A percentile compares a stretch with the other conserved stretches of the same genome.
Conservation (phyloP, 1,284 basidiomycete species). For the Rhodofomes roseus region DNA sequence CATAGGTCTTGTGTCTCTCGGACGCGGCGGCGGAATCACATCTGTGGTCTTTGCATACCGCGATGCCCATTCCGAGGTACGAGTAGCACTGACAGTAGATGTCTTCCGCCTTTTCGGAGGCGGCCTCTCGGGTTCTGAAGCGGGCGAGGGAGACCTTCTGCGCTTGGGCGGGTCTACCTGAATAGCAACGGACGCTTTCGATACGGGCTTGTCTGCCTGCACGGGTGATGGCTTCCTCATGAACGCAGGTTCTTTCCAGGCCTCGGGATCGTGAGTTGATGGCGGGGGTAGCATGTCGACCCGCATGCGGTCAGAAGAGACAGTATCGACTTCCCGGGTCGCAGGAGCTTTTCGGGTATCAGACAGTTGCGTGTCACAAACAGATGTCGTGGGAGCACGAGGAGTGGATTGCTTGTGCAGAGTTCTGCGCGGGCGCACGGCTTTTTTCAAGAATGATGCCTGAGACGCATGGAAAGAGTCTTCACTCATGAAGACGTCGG, state of each 20-base stretch:
- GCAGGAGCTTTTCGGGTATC: neutral
- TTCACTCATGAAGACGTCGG: constrained; percentile 11
- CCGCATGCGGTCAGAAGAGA: neutral
- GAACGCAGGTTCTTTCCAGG: constrained; percentile 19
- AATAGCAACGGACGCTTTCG: neutral
- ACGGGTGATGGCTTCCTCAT: constrained; percentile 7
- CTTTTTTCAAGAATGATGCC: neutral
- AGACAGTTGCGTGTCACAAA: neutral
- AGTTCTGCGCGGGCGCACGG: neutral
- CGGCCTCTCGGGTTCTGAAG: constrained; percentile 1
- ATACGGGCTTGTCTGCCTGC: neutral
- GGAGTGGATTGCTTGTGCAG: neutral
- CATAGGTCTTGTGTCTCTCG: no score
- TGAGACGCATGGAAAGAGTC: constrained; percentile 9
- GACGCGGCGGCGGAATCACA: no score
- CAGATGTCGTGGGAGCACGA: neutral
- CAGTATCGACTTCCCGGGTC: neutral
- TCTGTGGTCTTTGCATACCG: neutral
- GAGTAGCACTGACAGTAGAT: neutral
- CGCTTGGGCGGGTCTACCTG: neutral
- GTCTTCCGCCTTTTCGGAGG: constrained; percentile 17
- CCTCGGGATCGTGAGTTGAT: constrained; percentile 10
- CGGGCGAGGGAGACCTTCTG: neutral
- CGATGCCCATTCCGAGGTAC: neutral
- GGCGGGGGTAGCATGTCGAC: neutral